These are phyloP conservation scores for Aspergillus proliferans DNA, from an alignment of 2,329 filamentous ascomycete species.

Conservation along the genomic window DNA sequence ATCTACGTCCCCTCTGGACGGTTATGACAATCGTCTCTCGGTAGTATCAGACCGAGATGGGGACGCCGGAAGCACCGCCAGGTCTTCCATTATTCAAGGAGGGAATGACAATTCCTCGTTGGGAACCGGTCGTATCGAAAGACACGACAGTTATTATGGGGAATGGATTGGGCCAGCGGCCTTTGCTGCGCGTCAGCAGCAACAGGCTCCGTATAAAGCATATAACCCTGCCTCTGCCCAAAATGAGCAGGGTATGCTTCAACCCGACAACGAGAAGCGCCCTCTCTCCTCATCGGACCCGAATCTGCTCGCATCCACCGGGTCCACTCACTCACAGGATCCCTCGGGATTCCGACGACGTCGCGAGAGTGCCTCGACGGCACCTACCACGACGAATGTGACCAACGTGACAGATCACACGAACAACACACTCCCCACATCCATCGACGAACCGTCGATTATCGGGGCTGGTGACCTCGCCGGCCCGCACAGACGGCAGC, in stretches of 20 bases:
- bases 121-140: conserved; percentile 11
- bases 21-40: not conserved
- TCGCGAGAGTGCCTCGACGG: conserved; percentile 29
- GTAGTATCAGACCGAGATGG: conserved; percentile 11
- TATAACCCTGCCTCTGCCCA: conserved; percentile 1
- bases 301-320: conserved; percentile 10
- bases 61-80: conserved; percentile 1
- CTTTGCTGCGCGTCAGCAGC: conserved; percentile 16
- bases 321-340: conserved; percentile 10
- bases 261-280: conserved; percentile 2
- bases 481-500: conserved; percentile 4
- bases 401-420: conserved; percentile 29
- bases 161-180: conserved; percentile 49
- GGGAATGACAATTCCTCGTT: too few relatives aligned
- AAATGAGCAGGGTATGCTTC: not conserved
- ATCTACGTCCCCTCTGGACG: not conserved
- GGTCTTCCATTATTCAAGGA: too few relatives aligned
- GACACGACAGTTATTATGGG: conserved; percentile 41
- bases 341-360: conserved; percentile 13
- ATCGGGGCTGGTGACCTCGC: conserved; percentile 3
- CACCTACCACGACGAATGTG: conserved; percentile 18
- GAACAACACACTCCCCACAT: conserved; percentile 28
- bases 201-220: conserved; percentile 4
- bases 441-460: conserved; percentile 18
- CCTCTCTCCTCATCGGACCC: conserved; percentile 8